phyloP scores from a whole-genome alignment of 2,329 filamentous ascomycete genomes.

The Aphanoascus verrucosus region DNA sequence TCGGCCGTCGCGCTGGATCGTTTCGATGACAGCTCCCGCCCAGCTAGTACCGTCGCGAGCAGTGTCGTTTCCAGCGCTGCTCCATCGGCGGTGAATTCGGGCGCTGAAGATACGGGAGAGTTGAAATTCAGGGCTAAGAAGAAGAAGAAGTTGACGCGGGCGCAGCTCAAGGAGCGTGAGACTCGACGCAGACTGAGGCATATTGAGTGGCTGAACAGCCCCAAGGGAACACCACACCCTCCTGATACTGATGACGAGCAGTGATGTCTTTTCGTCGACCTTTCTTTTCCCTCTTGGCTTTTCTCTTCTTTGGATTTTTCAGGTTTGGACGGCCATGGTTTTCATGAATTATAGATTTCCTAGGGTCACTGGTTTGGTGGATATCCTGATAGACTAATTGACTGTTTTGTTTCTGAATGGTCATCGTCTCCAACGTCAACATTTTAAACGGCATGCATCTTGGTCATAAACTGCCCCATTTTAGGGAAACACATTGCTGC shows the following conservation, averaged over 20 bases:
- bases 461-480: background rate
- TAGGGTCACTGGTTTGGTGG: background rate
- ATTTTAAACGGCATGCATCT: no score
- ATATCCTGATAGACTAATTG: background rate
- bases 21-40: slow-evolving; percentile 69
- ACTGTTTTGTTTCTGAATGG: background rate
- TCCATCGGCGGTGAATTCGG: slow-evolving; percentile 61
- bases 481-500: background rate
- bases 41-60: slow-evolving; percentile 45
- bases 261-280: slow-evolving; percentile 1
- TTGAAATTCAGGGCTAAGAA: slow-evolving; percentile 83
- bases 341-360: background rate
- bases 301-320: background rate
- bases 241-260: slow-evolving; percentile 67
- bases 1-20: slow-evolving; percentile 64
- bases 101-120: slow-evolving; percentile 65
- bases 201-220: slow-evolving; percentile 66
- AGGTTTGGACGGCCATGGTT: background rate
- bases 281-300: background rate
- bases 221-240: slow-evolving; percentile 71
- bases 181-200: slow-evolving; percentile 77
- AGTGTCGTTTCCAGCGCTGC: slow-evolving; percentile 51
- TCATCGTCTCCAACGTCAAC: no score
- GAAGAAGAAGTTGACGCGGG: slow-evolving; percentile 99
- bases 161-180: slow-evolving; percentile 89